Evolutionary conservation across 2,329 filamentous ascomycete species (phyloP), one percentile per base, ranked within the genome.

Genomic region (Colletotrichum scovillei): DNA sequence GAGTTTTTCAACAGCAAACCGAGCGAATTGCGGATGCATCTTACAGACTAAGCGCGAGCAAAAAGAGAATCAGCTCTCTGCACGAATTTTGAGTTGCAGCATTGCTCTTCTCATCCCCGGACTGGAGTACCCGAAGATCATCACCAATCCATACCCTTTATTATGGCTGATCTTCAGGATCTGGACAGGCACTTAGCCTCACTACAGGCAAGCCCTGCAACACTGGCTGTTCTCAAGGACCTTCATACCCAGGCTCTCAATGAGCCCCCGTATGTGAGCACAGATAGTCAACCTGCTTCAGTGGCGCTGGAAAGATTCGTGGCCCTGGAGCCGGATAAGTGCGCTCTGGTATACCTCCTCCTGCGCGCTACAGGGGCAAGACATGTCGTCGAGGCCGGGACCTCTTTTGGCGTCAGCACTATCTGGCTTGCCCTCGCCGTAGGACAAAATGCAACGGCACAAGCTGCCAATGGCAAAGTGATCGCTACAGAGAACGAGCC

Each of bases 351-450:
- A 1, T 92, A 92, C 78, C 86, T 88, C 22, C 82, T 92, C 0
- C 78, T 86, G 3, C 84, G 85, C 3, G 82, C 85, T 12, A 86
- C 80, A 11, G 83, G 85, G 1, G 89, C 90, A 0, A 82, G 81
- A 1, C 85, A 84, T 55, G 81, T 91, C 26, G 86, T 92, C 49
- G 90, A 92, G 77, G 89, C 88, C 0, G 90, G 90, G 1, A 92
- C 90, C 0, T 88, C 86, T 55, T 92, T 90, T 70, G 90, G 90
- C 2, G 86, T 92, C 1, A 90, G 87, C 69, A 92, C 90, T 0
- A 90, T 92, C 57, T 92, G 91, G 72, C 84, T 92, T 2, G 89
- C 90, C 0, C 81, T 92, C 2, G 90, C 89, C 0, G 88, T 89
- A 0, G 84, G 83, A 0, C 83, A 88, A 67, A 91, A 88, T 70